These are phyloP conservation scores for Boeremia lycopersici DNA, from an alignment of 2,329 filamentous ascomycete species.

Conservation along the genomic window DNA sequence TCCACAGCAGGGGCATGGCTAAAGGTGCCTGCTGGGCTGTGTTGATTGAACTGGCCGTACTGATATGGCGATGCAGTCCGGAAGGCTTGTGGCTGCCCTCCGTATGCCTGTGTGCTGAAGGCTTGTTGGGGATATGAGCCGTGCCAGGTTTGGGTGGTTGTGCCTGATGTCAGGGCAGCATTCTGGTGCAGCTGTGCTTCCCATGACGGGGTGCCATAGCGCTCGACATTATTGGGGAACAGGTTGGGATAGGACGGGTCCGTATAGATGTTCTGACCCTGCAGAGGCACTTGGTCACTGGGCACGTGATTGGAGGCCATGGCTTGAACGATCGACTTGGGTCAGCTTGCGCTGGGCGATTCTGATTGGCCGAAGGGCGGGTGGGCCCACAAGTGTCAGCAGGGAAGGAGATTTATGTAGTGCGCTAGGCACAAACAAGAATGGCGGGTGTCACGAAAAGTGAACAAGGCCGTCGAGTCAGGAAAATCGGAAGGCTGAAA, in stretches of 20 bases:
- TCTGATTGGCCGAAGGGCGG: slow-evolving; percentile 35
- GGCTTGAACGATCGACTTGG: slow-evolving; percentile 19
- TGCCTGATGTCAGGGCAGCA: slow-evolving; percentile 24
- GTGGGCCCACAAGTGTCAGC: slow-evolving; percentile 28
- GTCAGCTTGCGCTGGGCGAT: slow-evolving; percentile 19
- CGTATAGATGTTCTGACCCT: slow-evolving; percentile 42
- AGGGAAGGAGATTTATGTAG: slow-evolving; percentile 38
- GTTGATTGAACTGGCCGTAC: slow-evolving; percentile 40
- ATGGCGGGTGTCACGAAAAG: slow-evolving; percentile 39
- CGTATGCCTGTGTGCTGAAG: slow-evolving; percentile 34
- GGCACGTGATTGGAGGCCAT: slow-evolving; percentile 49
- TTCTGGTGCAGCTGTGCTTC: slow-evolving; percentile 37
- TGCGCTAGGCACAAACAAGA: slow-evolving; percentile 42
- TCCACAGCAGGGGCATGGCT: slow-evolving; percentile 36
- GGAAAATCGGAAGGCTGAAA: slow-evolving; percentile 29
- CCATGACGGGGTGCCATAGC: slow-evolving; percentile 40
- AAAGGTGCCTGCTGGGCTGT: slow-evolving; percentile 29
- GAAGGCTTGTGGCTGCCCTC: slow-evolving; percentile 26
- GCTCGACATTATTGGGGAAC: slow-evolving; percentile 36
- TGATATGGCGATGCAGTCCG: slow-evolving; percentile 42
- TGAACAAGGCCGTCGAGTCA: slow-evolving; percentile 32
- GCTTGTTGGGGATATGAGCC: slow-evolving; percentile 34
- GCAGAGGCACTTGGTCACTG: slow-evolving; percentile 39
- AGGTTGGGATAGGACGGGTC: slow-evolving; percentile 39
- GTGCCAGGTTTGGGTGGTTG: slow-evolving; percentile 34